Base-by-base conservation (phyloP, 257 asterid genomes). In the Scutellaria minor region DNA sequence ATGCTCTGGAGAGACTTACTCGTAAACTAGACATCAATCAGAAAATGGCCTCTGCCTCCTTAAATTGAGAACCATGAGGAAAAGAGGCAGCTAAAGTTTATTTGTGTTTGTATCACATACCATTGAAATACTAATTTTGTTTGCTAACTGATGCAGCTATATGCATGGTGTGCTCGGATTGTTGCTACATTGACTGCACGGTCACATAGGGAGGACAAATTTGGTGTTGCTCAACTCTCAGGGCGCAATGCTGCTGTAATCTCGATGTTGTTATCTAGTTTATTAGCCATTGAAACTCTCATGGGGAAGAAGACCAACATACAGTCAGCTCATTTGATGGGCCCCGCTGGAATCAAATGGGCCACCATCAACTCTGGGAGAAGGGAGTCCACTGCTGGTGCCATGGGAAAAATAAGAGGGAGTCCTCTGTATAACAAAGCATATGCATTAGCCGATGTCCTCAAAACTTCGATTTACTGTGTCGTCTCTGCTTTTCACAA, bases 171-270 rank as follows among this genome's bases (percentile, higher is more conserved):
- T 83, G 95, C 96, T 18, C 86, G 91, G 20, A 85, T 78, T 61
- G 82, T 87, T 45, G 82, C 97, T 74, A 90, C 96, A 18, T 71
- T 95, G 81, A 95, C 98, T 18, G 80, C 95, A 53, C 79, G 88
- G 63, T 95, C 99, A 9, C 97, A 74, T 55, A 95, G 83, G 82
- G 99, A 92, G 87, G 99, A 95, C 77, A 81, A 86, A 47, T 95
- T 82, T 68, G 99, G 99, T 4, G 92, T 90, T 55, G 98, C 97
- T 66, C 99, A 95, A 73, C 89, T 92, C 75, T 86, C 98, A 15
- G 96, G 97, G 24, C 85, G 95, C 82, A 90, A 90, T 77, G 85
- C 89, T 61, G 81, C 92, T 72, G 98, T 87, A 52, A 75, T 91
- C 63, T 92, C 98, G 7, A 80, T 90, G 6, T 60, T 95, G 79